Percentiles rank a stretch among this genome's conserved stretches.
These are phyloP conservation scores for Fusarium domesticum DNA, from an alignment of 2,329 filamentous ascomycete genomes.

Conservation along the genomic window DNA sequence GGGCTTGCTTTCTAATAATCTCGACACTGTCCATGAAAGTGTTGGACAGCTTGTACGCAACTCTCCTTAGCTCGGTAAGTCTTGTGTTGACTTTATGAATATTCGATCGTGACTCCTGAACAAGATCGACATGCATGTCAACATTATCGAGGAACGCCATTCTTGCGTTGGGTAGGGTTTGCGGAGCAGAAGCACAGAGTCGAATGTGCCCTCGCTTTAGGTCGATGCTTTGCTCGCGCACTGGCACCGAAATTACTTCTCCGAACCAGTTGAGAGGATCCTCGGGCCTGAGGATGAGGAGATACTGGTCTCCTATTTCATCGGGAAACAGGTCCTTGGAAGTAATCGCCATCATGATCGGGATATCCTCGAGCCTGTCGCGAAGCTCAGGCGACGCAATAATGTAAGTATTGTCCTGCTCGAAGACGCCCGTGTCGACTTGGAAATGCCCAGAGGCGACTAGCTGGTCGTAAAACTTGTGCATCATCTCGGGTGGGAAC, in stretches of 20 bases:
- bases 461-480: slow-evolving; percentile 76
- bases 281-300: slow-evolving; percentile 82
- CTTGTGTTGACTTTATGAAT: slow-evolving; percentile 87
- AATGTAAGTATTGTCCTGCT: slow-evolving; percentile 74
- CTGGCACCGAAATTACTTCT: slow-evolving; percentile 64
- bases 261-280: slow-evolving; percentile 78
- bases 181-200: slow-evolving; percentile 83
- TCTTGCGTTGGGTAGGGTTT: slow-evolving; percentile 75
- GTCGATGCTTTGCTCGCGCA: slow-evolving; percentile 77
- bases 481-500: slow-evolving; percentile 62
- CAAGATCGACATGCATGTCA: slow-evolving; percentile 79
- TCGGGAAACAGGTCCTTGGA: slow-evolving; percentile 57
- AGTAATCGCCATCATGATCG: slow-evolving; percentile 75
- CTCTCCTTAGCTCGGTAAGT: slow-evolving; percentile 90
- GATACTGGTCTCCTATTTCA: slow-evolving; percentile 71
- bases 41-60: slow-evolving; percentile 93
- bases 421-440: slow-evolving; percentile 67
- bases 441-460: slow-evolving; percentile 83
- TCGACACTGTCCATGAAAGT: slow-evolving; percentile 99
- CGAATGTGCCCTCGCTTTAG: slow-evolving; percentile 83
- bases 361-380: slow-evolving; percentile 75
- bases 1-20: slow-evolving; percentile 81
- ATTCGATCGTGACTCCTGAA: slow-evolving; percentile 91
- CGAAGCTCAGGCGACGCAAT: slow-evolving; percentile 80
- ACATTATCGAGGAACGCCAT: slow-evolving; percentile 73